These are phyloP conservation scores for Citrus inodora DNA, from an alignment of 345 rosid species.

Conservation along the genomic window DNA sequence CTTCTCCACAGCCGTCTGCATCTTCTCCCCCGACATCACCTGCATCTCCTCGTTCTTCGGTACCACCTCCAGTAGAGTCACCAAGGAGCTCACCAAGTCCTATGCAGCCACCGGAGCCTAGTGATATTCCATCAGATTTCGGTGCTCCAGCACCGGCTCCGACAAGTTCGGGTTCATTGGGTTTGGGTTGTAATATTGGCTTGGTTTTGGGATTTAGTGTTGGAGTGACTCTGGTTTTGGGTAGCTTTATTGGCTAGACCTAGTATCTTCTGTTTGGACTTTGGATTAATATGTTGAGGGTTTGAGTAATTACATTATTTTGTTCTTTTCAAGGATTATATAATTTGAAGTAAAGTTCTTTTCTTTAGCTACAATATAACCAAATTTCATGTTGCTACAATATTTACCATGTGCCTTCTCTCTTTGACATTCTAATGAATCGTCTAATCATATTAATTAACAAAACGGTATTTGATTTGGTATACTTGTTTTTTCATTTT, in stretches of 20 bases:
- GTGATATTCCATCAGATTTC: background rate
- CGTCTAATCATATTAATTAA: no score
- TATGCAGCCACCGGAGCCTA: background rate
- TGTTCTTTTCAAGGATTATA: background rate
- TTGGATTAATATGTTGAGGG: no score
- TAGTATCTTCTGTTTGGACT: background rate
- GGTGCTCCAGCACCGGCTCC: conserved; percentile 25
- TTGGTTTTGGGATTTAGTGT: conserved; percentile 17
- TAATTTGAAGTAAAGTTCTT: background rate
- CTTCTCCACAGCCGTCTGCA: background rate
- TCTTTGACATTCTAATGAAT: no score
- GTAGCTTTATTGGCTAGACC: conserved; percentile 20
- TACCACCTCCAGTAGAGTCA: conserved; percentile 12
- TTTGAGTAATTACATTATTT: background rate
- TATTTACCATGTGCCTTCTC: background rate
- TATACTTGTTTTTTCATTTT: no score
- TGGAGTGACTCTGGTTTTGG: conserved; percentile 19
- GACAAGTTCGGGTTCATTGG: conserved; percentile 14
- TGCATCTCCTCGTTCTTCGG: background rate
- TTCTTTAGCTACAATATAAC: no score
- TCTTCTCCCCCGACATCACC: conserved; percentile 9
- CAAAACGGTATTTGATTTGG: no score
- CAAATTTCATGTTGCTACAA: background rate
- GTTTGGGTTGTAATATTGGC: conserved; percentile 13
- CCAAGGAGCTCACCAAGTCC: conserved; percentile 3